Evolutionary conservation across 78 protist genomes (phyloP), one percentile per base, ranked within the genome.

Genomic region (Dictyostelium discoideum): DNA sequence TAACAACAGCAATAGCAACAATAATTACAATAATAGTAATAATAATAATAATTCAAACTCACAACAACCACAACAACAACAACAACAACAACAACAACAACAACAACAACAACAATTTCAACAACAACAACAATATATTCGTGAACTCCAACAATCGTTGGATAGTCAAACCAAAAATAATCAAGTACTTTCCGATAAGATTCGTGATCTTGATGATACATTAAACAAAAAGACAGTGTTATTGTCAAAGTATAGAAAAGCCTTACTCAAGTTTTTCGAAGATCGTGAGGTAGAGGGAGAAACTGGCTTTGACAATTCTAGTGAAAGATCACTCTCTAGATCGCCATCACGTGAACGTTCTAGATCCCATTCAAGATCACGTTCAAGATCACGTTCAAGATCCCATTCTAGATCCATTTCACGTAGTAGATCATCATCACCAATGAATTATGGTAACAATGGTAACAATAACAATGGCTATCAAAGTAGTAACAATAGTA

Each of bases 261-360:
- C 95, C 26, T 78, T 87, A 42, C 29, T 87, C 42, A 78, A 90
- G 63, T 39, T 90, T 18, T 90, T 90, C 84, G 95, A 90, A 37
- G 82, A 80, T 2, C 50, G 77, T 42, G 87, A 48, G 73, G 54
- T 42, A 37, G 88, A 42, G 4, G 29, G 29, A 8, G 95, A 90
- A 1, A 8, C 24, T 69, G 22, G 48, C 20, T 60, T 50, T 24
- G 67, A 24, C 6, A 50, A 32, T 13, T 84, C 77, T 11, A 37
- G 85, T 57, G 50, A 82, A 80, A 69, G 85, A 77, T 60, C 81
- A 7, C n/a, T 83, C 57, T 39, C 87, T 2, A 67, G 85, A 73
- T 90, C 88, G 46, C 29, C 76, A 18, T 67, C 88, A 32, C 95
- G 37, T 32, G 37, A 32, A 32, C 37, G 74, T 48, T 82, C 95